Evolutionary conservation across 768 basidiomycete species (phyloP).

Genomic region (Leccinum subtestaceum): DNA sequence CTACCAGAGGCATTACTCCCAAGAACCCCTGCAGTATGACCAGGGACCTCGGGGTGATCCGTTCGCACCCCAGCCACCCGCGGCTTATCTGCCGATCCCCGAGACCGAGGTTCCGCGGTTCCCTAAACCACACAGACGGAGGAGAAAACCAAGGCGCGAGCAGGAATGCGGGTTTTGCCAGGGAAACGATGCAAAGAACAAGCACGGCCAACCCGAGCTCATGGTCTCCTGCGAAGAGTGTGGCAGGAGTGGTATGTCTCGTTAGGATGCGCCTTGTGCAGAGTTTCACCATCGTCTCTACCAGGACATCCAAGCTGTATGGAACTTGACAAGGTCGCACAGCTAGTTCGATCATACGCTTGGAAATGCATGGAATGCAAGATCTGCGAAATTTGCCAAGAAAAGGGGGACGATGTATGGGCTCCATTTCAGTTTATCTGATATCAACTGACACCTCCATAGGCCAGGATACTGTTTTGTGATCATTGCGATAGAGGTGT

Average conservation of each 20-base stretch:
- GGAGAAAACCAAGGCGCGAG: conserved; percentile 50
- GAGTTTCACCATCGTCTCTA: not conserved
- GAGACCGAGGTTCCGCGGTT: conserved; percentile 40
- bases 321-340: conserved; percentile 54
- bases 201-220: conserved; percentile 51
- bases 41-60: conserved; percentile 82
- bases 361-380: conserved; percentile 95
- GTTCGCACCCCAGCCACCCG: conserved; percentile 64
- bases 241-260: conserved; percentile 69
- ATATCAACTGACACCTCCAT: conserved; percentile 19
- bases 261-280: not conserved
- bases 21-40: conserved; percentile 51
- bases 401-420: conserved; percentile 88
- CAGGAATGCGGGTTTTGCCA: conserved; percentile 76
- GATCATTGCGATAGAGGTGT: conserved; percentile 91
- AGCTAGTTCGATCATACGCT: conserved; percentile 64
- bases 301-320: conserved; percentile 88
- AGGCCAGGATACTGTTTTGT: conserved; percentile 86
- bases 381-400: conserved; percentile 80
- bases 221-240: conserved; percentile 83
- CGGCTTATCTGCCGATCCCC: conserved; percentile 49
- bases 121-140: conserved; percentile 47
- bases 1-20: conserved; percentile 25
- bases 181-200: conserved; percentile 61
- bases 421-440: conserved; percentile 11